Base-by-base conservation (phyloP, 2,329 filamentous ascomycete genomes). In the Phoma sp. region DNA sequence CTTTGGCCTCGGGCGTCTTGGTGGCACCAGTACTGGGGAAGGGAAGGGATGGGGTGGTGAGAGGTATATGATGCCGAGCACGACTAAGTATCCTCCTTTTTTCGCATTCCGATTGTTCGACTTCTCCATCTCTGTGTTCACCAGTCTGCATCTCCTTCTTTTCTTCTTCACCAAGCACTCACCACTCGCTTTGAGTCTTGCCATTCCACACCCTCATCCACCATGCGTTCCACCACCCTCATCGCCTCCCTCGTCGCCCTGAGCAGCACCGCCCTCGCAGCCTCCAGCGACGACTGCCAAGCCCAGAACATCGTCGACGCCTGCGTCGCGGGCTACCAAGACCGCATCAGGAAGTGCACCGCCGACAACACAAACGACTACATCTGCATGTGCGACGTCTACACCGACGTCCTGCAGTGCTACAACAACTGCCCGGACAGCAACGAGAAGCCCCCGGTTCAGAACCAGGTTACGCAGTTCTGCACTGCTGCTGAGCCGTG, bases 361-460 rank as follows among this genome's bases (percentile, higher is more conserved):
- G 29, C 13, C 29, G 12, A 29, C 45, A 66, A 64, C 22, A 50
- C 64, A 36, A 81, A 80, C 59, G 81, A 85, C 73, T 84, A 78
- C 74, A 73, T 76, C 64, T 88, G 86, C 74, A 77, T 86, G 27
- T 88, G 85, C 74, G 75, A 79, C 44, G 79, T 83, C 63, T 84
- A 82, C 71, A 80, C 69, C 33, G 78, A 82, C 48, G 76, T 85
- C 32, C 63, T 83, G 61, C 83, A 80, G 29, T 88, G 86, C 81
- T 88, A 86, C 77, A 82, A 83, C 78, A 85, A 86, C 78, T 88
- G 86, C 77, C 84, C 85, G 47, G 72, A 77, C 61, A 78, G 82
- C 64, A 58, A 76, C 15, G 73, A 69, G 40, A 65, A 57, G 55
- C 45, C 64, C 5, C 65, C 72, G 0, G 70, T 74, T 37, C 51